Evolutionary conservation across 2,329 filamentous ascomycete species (phyloP).

Genomic region (Coniochaeta sp.): DNA sequence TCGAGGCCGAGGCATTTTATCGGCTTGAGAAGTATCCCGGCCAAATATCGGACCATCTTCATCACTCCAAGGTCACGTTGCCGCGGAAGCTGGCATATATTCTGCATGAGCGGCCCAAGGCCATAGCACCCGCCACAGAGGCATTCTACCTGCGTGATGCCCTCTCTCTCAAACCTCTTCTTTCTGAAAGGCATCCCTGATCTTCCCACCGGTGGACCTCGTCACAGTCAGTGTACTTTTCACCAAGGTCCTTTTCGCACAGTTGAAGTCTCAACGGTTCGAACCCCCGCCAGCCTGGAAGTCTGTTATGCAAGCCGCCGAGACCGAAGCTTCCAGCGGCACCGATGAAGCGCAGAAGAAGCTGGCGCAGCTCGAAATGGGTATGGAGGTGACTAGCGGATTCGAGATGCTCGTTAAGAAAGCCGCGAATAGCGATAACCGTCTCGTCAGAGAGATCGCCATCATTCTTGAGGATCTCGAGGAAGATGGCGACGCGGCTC

Average conservation of each 20-base stretch:
- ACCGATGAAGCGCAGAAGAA: constrained; percentile 16
- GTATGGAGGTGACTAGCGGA: constrained; percentile 85
- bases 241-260: constrained; percentile 84
- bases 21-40: constrained; percentile 75
- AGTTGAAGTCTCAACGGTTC: constrained; percentile 82
- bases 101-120: constrained; percentile 65
- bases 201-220: constrained; percentile 71
- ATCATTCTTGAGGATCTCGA: constrained; percentile 69
- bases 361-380: constrained; percentile 51
- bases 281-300: constrained; percentile 51
- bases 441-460: constrained; percentile 65
- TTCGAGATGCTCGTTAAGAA: constrained; percentile 80
- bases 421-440: constrained; percentile 59
- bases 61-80: constrained; percentile 65
- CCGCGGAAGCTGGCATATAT: constrained; percentile 78
- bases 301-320: constrained; percentile 22
- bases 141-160: constrained; percentile 89
- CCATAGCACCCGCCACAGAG: constrained; percentile 78
- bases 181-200: constrained; percentile 45
- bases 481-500: constrained; percentile 50
- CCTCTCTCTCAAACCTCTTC: constrained; percentile 61
- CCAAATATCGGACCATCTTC: constrained; percentile 68
- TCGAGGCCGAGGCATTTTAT: constrained; percentile 89
- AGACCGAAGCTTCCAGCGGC: constrained; percentile 11
- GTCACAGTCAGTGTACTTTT: constrained; percentile 75